A percentile compares a stretch with the other conserved stretches of the same genome.
These are phyloP conservation scores for Acanthamoeba quina DNA, from an alignment of 208 protist genomes.

Conservation along the genomic window DNA sequence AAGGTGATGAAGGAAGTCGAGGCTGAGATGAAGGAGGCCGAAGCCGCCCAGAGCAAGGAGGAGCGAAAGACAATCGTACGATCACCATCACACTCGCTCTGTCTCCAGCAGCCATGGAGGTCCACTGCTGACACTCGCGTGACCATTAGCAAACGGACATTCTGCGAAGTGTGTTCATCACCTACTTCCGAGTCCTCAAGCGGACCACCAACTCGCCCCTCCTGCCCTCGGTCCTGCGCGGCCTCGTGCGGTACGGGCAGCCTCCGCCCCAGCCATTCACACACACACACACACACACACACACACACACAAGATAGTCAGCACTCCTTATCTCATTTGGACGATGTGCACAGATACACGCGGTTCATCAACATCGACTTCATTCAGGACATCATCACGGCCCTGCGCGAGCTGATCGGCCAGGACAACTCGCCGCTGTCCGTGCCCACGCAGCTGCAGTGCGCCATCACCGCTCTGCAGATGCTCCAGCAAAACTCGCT, in stretches of 20 bases:
- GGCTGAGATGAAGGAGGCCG: conserved; percentile 75
- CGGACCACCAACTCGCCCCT: conserved; percentile 75
- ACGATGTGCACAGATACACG: too few species aligned
- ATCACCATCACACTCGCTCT: neutral
- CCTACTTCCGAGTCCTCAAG: conserved; percentile 84
- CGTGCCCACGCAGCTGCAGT: conserved; percentile 73
- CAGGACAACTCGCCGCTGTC: conserved; percentile 61
- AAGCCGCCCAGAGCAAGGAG: conserved; percentile 62
- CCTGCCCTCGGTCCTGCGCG: conserved; percentile 76
- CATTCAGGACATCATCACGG: conserved; percentile 77
- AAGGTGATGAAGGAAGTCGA: conserved; percentile 77
- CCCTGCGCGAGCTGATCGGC: conserved; percentile 75
- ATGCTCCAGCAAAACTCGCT: conserved; percentile 77
- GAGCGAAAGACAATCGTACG: conserved; percentile 72
- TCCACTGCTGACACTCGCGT: neutral
- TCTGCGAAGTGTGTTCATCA: conserved; percentile 80
- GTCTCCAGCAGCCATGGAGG: too few species aligned
- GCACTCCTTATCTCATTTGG: too few species aligned
- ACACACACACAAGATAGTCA: too few species aligned
- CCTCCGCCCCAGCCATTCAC: neutral
- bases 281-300: too few species aligned
- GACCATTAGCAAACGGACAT: conserved; percentile 79
- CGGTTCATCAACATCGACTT: conserved; percentile 84
- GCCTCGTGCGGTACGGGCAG: conserved; percentile 33
- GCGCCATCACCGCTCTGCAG: conserved; percentile 78